Evolutionary conservation across 805 yeast genomes (phyloP), one percentile per base, ranked within the genome.

Genomic region (Sugiyamaella americana): DNA sequence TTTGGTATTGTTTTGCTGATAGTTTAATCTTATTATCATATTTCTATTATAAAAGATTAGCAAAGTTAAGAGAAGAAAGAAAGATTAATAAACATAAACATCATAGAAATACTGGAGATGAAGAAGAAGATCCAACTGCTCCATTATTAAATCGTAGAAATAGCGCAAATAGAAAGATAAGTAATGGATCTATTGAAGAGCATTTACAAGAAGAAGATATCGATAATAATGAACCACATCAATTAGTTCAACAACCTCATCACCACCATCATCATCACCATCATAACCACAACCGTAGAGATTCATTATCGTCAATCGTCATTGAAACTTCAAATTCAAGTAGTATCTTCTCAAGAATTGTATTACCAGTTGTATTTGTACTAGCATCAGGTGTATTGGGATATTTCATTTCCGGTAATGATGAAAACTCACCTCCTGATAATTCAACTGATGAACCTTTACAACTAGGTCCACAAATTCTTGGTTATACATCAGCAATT

Each of bases 1-100:
- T 78, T 3, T 84, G 93, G 93, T 84, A 82, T 62, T 78, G 85
- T 54, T 63, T 83, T 55, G 84, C 87, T 16, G 94, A 85, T 60
- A 62, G 69, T 29, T 57, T 80, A 51, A 72, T 81, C 66, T 72
- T 84, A 2, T 49, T 65, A 4, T 79, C 81, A 2, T 83, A 78
- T 58, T 59, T 73, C 40, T 80, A 82, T 65, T 83, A 84, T 63
- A 55, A 55, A 21, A 56, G 55, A 24, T 47, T 43, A 16, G 46
- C 49, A 4, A 41, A 37, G 20, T 38, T 40, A 11, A 38, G 45
- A 17, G 11, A 38, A 38, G 41, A 21, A 13, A 20, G 22, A 17
- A 40, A 37, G 18, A 41, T 35, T 11, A 18, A 24, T 5, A 17
- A 29, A 36, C 17, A 36, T 11, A 20, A 32, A 5, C 36, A 29